Percentiles rank a stretch among this genome's conserved stretches.
These are phyloP conservation scores for Elongisporangium undulatum DNA, from an alignment of 352 stramenopile genomes.

Conservation along the genomic window DNA sequence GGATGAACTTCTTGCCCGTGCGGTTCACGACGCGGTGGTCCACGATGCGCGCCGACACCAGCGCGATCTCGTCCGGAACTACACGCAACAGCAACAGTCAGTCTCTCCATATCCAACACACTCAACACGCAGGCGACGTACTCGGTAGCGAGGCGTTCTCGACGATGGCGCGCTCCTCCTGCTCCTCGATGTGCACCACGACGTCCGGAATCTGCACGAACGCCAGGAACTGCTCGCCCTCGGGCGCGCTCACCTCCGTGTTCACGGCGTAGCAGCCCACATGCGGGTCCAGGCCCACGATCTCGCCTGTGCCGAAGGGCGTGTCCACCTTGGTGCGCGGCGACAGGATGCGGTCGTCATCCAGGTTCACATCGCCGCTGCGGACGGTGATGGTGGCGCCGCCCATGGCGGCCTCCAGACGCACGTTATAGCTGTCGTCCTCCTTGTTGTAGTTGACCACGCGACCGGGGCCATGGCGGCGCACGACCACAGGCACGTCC, in stretches of 20 bases:
- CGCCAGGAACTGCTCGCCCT: conserved; percentile 77
- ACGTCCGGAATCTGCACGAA: conserved; percentile 85
- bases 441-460: conserved; percentile 79
- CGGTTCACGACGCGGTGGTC: conserved; percentile 82
- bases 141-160: conserved; percentile 73
- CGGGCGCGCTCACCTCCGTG: conserved; percentile 67
- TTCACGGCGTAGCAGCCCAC: conserved; percentile 88
- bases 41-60: conserved; percentile 79
- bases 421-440: conserved; percentile 69
- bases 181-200: conserved; percentile 56
- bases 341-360: conserved; percentile 84
- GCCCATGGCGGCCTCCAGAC: conserved; percentile 60
- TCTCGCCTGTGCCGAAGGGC: conserved; percentile 75
- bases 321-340: conserved; percentile 82
- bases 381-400: conserved; percentile 70
- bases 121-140: conserved; percentile 33
- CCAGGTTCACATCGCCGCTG: conserved; percentile 65
- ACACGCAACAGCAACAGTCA: conserved; percentile 13
- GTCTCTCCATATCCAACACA: conserved; percentile 8
- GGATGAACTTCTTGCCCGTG: conserved; percentile 85
- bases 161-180: conserved; percentile 76
- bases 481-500: conserved; percentile 83
- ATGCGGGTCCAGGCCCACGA: conserved; percentile 81
- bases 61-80: conserved; percentile 80
- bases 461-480: conserved; percentile 58